Evolutionary conservation across 163 green algal species (phyloP).

Genomic region (Volvox carteri): DNA sequence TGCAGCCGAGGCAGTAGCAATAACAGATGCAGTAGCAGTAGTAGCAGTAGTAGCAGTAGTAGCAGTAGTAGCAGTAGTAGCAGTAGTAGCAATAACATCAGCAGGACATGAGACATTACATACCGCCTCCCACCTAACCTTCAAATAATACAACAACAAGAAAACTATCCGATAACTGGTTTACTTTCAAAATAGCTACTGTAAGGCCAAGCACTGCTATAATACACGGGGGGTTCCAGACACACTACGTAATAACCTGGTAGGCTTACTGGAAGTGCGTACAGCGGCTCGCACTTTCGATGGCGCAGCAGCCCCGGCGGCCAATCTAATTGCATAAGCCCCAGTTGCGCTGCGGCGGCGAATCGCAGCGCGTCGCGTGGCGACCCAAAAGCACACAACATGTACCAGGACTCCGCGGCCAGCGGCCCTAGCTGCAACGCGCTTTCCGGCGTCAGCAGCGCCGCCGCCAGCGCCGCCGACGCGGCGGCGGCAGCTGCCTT

Average conservation of each 20-base stretch:
- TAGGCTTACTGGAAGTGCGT: slow-evolving; percentile 13
- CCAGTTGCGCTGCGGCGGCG: slow-evolving; percentile 9
- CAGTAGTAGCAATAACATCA: too few relatives aligned
- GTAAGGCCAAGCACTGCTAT: too few relatives aligned
- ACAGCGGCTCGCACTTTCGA: slow-evolving; percentile 16
- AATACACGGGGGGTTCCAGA: too few relatives aligned
- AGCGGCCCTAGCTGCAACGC: background rate
- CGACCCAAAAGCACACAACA: slow-evolving; percentile 35
- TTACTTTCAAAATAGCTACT: too few relatives aligned
- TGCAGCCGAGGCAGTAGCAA: background rate
- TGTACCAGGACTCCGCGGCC: background rate
- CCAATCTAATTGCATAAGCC: slow-evolving; percentile 36
- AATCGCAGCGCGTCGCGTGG: slow-evolving; percentile 39
- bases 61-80: too few relatives aligned
- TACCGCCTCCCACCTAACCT: too few relatives aligned
- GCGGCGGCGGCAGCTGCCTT: background rate
- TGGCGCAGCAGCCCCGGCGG: slow-evolving; percentile 26
- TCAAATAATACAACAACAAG: too few relatives aligned
- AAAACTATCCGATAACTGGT: too few relatives aligned
- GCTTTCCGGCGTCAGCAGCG: slow-evolving; percentile 26
- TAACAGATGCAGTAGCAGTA: background rate
- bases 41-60: too few relatives aligned
- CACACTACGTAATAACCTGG: too few relatives aligned
- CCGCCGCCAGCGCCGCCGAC: background rate
- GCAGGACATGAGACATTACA: too few relatives aligned